These are phyloP conservation scores for Cyclocybe cylindracea DNA, from an alignment of 768 basidiomycete species.

Conservation along the genomic window DNA sequence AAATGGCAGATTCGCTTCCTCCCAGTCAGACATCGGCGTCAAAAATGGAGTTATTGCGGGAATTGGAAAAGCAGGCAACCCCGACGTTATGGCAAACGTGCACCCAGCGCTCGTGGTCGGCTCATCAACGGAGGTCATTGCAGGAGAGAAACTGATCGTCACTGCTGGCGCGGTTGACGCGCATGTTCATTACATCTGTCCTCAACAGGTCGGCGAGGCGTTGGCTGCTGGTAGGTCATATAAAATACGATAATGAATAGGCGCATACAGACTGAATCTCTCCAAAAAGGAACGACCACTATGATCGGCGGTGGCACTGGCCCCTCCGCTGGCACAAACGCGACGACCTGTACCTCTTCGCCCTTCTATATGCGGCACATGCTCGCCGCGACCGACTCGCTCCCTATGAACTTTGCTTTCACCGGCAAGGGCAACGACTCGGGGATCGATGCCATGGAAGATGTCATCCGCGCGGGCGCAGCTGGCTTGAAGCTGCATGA, in stretches of 20 bases:
- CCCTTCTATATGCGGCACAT: slow-evolving; percentile 89
- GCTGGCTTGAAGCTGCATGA: slow-evolving; percentile 94
- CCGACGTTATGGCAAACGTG: slow-evolving; percentile 86
- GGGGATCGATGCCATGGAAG: slow-evolving; percentile 70
- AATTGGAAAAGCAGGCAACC: slow-evolving; percentile 98
- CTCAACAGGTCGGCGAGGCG: slow-evolving; percentile 88
- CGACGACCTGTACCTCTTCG: slow-evolving; percentile 93
- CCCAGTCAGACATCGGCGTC: slow-evolving; percentile 92
- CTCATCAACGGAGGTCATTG: slow-evolving; percentile 92
- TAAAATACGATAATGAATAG: no score
- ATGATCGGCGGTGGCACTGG: slow-evolving; percentile 97
- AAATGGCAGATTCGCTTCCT: not conserved
- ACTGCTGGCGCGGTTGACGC: slow-evolving; percentile 94
- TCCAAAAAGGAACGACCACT: slow-evolving; percentile 71
- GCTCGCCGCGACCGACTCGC: slow-evolving; percentile 87
- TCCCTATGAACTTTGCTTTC: slow-evolving; percentile 92
- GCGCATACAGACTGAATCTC: no score
- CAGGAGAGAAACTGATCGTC: slow-evolving; percentile 91
- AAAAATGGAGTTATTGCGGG: slow-evolving; percentile 80
- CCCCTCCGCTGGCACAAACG: slow-evolving; percentile 85
- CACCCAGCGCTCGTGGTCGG: slow-evolving; percentile 76
- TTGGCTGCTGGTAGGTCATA: slow-evolving; percentile 43
- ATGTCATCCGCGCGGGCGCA: slow-evolving; percentile 82
- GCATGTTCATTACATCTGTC: slow-evolving; percentile 95
- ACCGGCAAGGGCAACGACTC: slow-evolving; percentile 98